Base-by-base conservation (phyloP, 176 grass and related monocot genomes). In the Tillandsia fasciculata region DNA sequence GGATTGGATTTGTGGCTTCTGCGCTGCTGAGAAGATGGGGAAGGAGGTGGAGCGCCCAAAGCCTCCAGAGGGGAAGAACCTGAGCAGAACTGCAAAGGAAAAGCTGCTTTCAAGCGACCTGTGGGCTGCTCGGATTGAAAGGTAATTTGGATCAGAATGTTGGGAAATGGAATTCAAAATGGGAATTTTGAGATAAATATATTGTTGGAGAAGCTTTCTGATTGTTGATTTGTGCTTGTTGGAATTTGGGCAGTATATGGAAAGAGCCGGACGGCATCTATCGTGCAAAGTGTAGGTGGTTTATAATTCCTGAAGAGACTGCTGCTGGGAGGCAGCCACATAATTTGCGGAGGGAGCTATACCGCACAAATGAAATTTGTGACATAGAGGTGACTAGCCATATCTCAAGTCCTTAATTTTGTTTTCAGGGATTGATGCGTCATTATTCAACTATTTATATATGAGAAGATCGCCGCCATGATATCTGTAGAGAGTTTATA, bases 231-330 rank as follows among this genome's bases (percentile, higher is more conserved):
- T 24, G 24, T 77, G 29, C 52, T 48, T 48, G 26, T 66, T 15
- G 51, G 61, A 69, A 70, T 65, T 70, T 61, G 72, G 26, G 48
- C 86, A 94, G 89, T 70, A 76, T 97, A 77, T 75, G 89, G 86
- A 97, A 77, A 77, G 89, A 92, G 53, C 70, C 71, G 26, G 84
- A 97, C 82, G 84, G 94, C 42, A 81, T 51, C 8, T 79, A 90
- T 65, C 85, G 86, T 84, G 68, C 86, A 68, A 97, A 76, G 77
- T 88, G 87, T 59, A 84, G 83, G 27, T 97, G 94, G 94, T 92
- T 92, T 59, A 85, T 74, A 51, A 97, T 87, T 50, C 94, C 94
- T 9, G 89, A 97, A 90, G 94, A 97, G 79, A 97, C 94, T 48
- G 74, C 84, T 72, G 79, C 79, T 54, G 94, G 94, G 75, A 92